These are phyloP conservation scores for Fusarium sp. DNA, from an alignment of 2,329 filamentous ascomycete species.

Conservation along the genomic window DNA sequence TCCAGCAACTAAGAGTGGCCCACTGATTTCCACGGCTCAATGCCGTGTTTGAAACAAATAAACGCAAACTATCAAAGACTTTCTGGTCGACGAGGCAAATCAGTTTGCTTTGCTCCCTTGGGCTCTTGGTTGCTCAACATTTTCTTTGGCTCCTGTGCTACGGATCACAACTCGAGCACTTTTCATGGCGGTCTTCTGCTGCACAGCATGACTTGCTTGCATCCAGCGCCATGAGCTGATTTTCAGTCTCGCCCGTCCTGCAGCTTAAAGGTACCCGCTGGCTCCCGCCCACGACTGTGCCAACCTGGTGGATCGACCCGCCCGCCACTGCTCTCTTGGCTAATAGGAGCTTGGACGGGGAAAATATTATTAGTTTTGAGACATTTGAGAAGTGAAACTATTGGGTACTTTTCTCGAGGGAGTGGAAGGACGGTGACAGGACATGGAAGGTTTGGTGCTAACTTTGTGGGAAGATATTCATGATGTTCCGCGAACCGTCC, in stretches of 20 bases:
- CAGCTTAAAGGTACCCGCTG: slow-evolving; percentile 37
- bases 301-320: slow-evolving; percentile 43
- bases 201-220: slow-evolving; percentile 45
- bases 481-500: slow-evolving; percentile 39
- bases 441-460: slow-evolving; percentile 31
- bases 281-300: slow-evolving; percentile 36
- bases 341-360: slow-evolving; percentile 38
- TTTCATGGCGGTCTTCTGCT: slow-evolving; percentile 17
- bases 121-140: slow-evolving; percentile 1
- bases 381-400: slow-evolving; percentile 8
- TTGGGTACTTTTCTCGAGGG: slow-evolving; percentile 12
- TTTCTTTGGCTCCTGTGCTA: slow-evolving; percentile 4
- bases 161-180: background rate
- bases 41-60: slow-evolving; percentile 29
- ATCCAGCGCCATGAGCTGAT: slow-evolving; percentile 44
- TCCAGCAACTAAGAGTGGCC: slow-evolving; percentile 27
- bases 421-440: slow-evolving; percentile 7
- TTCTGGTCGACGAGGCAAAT: background rate
- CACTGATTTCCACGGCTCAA: slow-evolving; percentile 19
- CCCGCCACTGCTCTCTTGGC: slow-evolving; percentile 19
- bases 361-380: slow-evolving; percentile 30
- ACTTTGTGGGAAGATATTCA: slow-evolving; percentile 21
- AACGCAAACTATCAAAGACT: slow-evolving; percentile 2
- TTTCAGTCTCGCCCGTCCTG: slow-evolving; percentile 35
- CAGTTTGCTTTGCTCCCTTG: background rate